Evolutionary conservation across 306 rosid genomes (phyloP).

Genomic region (Inga oerstediana): DNA sequence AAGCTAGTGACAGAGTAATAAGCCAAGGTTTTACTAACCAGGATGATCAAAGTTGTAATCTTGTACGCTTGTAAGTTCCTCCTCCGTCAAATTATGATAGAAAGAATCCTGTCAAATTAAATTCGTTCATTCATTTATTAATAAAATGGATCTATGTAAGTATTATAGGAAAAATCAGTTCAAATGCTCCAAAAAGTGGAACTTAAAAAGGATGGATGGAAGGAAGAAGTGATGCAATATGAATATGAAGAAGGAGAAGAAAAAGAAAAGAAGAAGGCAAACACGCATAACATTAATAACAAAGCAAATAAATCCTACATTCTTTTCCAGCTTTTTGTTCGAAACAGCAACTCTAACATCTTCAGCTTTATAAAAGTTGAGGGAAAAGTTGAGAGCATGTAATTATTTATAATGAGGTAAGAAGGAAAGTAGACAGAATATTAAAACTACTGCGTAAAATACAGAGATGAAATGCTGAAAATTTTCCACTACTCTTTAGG

Average conservation of each 20-base stretch:
- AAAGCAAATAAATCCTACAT: slow-evolving; percentile 5
- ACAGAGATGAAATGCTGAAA: slow-evolving; percentile 16
- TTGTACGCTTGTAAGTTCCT: slow-evolving; percentile 76
- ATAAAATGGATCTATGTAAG: slow-evolving; percentile 2
- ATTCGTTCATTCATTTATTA: neutral
- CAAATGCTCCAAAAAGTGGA: slow-evolving; percentile 17
- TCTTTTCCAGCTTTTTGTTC: neutral
- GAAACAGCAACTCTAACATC: slow-evolving; percentile 3
- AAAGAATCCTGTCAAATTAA: slow-evolving; percentile 79
- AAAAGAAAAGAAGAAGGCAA: neutral
- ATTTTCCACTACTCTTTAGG: slow-evolving; percentile 10
- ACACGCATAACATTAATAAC: slow-evolving; percentile 1
- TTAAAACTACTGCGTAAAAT: slow-evolving; percentile 18
- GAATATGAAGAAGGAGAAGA: neutral
- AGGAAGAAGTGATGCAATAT: slow-evolving; percentile 14
- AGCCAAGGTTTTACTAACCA: slow-evolving; percentile 57
- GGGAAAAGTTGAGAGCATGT: neutral
- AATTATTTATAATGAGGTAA: slow-evolving; percentile 1
- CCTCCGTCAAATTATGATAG: slow-evolving; percentile 80
- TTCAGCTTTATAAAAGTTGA: slow-evolving; percentile 4
- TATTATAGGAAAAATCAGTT: slow-evolving; percentile 31
- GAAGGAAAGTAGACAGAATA: neutral
- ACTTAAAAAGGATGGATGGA: slow-evolving; percentile 16
- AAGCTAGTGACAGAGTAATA: slow-evolving; percentile 7
- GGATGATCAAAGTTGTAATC: slow-evolving; percentile 99